These are phyloP conservation scores for Heterobasidion annosum DNA, from an alignment of 1,284 basidiomycete species.

Conservation along the genomic window DNA sequence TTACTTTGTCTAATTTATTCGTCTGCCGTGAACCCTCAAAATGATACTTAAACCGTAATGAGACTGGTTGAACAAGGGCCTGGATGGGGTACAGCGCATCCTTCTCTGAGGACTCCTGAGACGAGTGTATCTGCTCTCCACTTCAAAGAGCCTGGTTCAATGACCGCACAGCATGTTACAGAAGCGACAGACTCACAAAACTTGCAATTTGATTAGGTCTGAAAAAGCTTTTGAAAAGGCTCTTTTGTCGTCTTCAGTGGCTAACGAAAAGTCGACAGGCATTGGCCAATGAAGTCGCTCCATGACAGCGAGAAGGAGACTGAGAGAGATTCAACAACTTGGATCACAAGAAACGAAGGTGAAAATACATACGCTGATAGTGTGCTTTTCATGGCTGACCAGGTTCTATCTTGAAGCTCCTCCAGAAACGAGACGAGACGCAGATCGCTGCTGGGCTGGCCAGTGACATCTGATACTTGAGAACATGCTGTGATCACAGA, in stretches of 20 bases:
- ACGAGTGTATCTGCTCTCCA: constrained; percentile 34
- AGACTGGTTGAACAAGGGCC: constrained; percentile 78
- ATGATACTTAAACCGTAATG: constrained; percentile 90
- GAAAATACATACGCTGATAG: constrained; percentile 42
- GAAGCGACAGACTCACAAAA: constrained; percentile 38
- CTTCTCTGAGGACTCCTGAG: constrained; percentile 20
- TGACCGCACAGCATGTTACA: neutral
- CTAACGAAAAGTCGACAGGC: constrained; percentile 52
- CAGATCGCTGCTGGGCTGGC: constrained; percentile 30
- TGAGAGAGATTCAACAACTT: constrained; percentile 19
- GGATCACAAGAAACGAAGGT: neutral
- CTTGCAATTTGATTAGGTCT: constrained; percentile 71
- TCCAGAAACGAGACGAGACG: constrained; percentile 52
- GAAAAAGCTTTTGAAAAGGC: constrained; percentile 69
- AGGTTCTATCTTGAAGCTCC: constrained; percentile 56
- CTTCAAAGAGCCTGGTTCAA: constrained; percentile 19
- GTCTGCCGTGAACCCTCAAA: constrained; percentile 85
- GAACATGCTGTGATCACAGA: constrained; percentile 34
- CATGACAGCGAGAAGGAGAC: constrained; percentile 51
- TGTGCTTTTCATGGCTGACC: constrained; percentile 60
- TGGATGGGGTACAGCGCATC: constrained; percentile 69
- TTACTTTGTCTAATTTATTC: constrained; percentile 88
- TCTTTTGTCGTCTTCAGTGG: constrained; percentile 38
- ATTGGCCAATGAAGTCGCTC: constrained; percentile 81
- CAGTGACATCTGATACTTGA: constrained; percentile 34